Conservation (phyloP, 2,329 filamentous ascomycete genomes). For the Botrytis pseudocinerea region DNA sequence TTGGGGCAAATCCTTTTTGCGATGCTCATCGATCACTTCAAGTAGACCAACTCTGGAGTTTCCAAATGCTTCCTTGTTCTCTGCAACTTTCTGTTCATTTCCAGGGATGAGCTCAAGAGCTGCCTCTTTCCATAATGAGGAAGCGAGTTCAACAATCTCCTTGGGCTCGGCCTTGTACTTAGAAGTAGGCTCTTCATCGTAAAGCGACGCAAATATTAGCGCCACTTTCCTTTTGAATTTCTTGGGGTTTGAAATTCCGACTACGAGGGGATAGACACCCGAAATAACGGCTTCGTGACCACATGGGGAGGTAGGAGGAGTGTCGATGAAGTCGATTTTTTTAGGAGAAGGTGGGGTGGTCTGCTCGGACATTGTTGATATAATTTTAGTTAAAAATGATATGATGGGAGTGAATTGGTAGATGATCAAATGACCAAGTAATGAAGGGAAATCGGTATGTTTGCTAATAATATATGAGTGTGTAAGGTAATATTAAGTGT, state of each 20-base stretch:
- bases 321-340: background rate
- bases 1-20: background rate
- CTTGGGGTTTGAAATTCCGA: background rate
- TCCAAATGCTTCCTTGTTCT: background rate
- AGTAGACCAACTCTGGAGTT: background rate
- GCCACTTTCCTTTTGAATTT: background rate
- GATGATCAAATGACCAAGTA: background rate
- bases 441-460: background rate
- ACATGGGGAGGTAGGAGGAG: background rate
- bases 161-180: background rate
- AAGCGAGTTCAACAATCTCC: background rate
- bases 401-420: background rate
- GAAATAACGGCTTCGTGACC: background rate
- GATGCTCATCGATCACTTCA: no score
- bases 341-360: background rate
- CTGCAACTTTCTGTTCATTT: background rate
- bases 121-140: background rate
- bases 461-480: background rate
- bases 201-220: background rate
- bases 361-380: background rate
- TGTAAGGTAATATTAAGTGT: background rate
- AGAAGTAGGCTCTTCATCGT: background rate
- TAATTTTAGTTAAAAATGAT: background rate
- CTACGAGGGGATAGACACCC: background rate
- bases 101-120: background rate